Evolutionary conservation across 2,329 filamentous ascomycete species (phyloP), one percentile per base, ranked within the genome.

Genomic region (Trichoderma semiorbis): DNA sequence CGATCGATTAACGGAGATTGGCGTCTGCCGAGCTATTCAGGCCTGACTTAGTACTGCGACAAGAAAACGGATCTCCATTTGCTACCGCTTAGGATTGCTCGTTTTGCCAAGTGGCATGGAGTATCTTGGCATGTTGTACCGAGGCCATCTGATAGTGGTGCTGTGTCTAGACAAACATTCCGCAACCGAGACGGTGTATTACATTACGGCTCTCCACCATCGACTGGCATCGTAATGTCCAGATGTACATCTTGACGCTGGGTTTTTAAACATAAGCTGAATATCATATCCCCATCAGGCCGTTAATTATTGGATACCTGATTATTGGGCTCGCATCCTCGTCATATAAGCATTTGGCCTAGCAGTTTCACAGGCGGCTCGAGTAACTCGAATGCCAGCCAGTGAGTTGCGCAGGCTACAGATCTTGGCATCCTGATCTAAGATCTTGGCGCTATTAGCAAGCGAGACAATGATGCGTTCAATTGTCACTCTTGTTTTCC

Each of bases 1-100:
- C 36, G 65, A 61, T 69, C 55, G 65, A 69, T 69, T 32, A 32
- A 69, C 55, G 21, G 55, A 61, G 66, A 60, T 69, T 69, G 66
- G 66, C 66, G 55, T 30, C 53, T 69, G 66, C 66, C 66, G 60
- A 69, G 66, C 24, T 50, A 32, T 34, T 14, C 28, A 32, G 28
- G 36, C 10, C 39, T 43, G 39, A n/a, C 39, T 43, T 43, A 18
- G 39, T 3, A 43, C 55, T 47, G 26, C 57, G 26, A 60, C 65
- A 12, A 26, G 34, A 30, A 28, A 36, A 36, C 21, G 39, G 36
- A 50, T 36, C 26, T 32, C 16, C 26, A 28, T 34, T 34, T 69
- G 28, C 21, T 61, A 2, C n/a, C 57, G 2, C 18, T 8, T 14
- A 26, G 24, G 36, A 61, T 10, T 36, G 43, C n/a, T 21, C 50